These are phyloP conservation scores for Prunus padus DNA, from an alignment of 306 rosid genomes.

Conservation along the genomic window DNA sequence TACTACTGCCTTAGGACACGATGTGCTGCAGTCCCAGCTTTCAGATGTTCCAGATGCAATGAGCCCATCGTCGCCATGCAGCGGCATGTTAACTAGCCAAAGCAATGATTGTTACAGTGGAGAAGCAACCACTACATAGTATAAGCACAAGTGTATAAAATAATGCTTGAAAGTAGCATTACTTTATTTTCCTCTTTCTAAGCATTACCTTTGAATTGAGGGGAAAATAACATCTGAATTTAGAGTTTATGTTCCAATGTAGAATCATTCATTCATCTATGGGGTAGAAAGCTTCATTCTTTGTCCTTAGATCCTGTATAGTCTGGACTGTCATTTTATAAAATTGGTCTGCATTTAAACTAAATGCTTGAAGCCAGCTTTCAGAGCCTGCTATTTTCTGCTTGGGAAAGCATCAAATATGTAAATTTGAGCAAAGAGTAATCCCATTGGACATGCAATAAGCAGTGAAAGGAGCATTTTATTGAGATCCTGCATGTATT, in stretches of 20 bases:
- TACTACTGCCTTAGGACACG: constrained; percentile 95
- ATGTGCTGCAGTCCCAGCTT: constrained; percentile 80
- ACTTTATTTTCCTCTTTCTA: constrained; percentile 16
- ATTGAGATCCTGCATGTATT: no score
- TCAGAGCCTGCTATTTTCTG: no score
- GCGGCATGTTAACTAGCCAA: constrained; percentile 48
- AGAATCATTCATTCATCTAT: constrained; percentile 26
- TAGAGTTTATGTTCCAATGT: constrained; percentile 15
- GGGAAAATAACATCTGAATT: constrained; percentile 24
- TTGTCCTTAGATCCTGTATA: not conserved
- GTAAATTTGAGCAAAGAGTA: no score
- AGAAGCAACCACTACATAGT: constrained; percentile 31
- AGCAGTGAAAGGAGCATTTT: no score
- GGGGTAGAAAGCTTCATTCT: constrained; percentile 32
- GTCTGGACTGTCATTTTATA: not conserved
- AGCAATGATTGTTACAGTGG: constrained; percentile 33
- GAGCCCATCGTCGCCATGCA: constrained; percentile 87
- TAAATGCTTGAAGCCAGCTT: not conserved
- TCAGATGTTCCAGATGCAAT: constrained; percentile 87
- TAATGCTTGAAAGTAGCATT: constrained; percentile 36
- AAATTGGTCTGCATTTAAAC: not conserved
- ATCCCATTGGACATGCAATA: no score
- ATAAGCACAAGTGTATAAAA: constrained; percentile 32
- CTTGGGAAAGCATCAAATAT: no score
- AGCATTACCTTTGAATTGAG: constrained; percentile 27